Conservation (phyloP, 2,329 filamentous ascomycete species). For the Metarhizium rileyi region DNA sequence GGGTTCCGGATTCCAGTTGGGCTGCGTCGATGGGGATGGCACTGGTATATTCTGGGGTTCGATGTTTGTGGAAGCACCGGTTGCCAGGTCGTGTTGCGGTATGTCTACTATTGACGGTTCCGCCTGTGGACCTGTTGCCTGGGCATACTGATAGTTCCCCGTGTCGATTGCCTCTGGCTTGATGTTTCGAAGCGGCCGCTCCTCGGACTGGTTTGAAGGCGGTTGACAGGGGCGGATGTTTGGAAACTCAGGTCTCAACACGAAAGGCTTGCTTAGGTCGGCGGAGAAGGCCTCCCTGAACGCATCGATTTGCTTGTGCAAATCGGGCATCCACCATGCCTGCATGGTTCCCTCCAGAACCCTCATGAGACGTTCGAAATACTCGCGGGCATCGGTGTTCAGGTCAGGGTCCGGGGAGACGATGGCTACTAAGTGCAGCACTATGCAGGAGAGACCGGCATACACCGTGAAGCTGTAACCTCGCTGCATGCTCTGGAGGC, state of each 20-base stretch:
- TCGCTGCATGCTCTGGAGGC: conserved; percentile 82
- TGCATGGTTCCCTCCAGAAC: conserved; percentile 77
- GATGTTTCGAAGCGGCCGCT: conserved; percentile 36
- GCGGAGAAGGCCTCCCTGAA: conserved; percentile 86
- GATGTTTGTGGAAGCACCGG: conserved; percentile 37
- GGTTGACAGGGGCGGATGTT: conserved; percentile 63
- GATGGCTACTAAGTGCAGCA: conserved; percentile 87
- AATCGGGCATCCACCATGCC: conserved; percentile 79
- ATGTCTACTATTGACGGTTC: conserved; percentile 52
- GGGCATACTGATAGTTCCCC: conserved; percentile 55
- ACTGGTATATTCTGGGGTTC: conserved; percentile 40
- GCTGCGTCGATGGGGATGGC: conserved; percentile 22
- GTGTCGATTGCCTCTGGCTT: background rate
- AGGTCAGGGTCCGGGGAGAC: conserved; percentile 86
- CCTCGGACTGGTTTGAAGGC: conserved; percentile 50
- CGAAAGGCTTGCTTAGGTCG: conserved; percentile 74
- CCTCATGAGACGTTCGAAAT: conserved; percentile 88
- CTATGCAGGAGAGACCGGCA: conserved; percentile 78
- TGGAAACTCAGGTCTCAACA: conserved; percentile 77
- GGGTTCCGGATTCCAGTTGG: conserved; percentile 72
- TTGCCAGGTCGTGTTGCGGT: background rate
- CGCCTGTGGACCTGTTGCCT: conserved; percentile 40
- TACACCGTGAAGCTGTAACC: conserved; percentile 97
- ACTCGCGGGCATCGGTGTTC: conserved; percentile 74
- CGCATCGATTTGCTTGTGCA: conserved; percentile 81